A percentile compares a stretch with the other conserved stretches of the same genome.
Evolutionary conservation across 192 early-diverging fungal genomes (phyloP).

Genomic region (Glomus cerebriforme): DNA sequence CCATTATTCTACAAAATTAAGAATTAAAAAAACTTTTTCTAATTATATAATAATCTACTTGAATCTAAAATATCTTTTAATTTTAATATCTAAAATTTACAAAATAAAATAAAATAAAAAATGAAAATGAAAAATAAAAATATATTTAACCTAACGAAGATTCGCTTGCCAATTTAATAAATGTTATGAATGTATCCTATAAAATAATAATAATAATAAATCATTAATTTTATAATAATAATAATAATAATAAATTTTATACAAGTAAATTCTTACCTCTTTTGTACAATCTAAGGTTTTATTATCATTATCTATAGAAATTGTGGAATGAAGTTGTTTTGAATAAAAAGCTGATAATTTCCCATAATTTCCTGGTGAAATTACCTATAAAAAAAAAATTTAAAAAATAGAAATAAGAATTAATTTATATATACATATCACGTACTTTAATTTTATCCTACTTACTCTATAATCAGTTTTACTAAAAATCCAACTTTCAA

Average conservation of each 20-base stretch:
- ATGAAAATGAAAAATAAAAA: too few species aligned
- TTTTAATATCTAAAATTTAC: too few species aligned
- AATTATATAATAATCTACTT: too few species aligned
- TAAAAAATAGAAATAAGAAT: too few species aligned
- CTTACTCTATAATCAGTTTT: slow-evolving; percentile 47
- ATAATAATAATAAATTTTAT: neutral
- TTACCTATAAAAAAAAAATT: neutral
- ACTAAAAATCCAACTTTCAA: slow-evolving; percentile 50
- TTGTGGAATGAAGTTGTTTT: slow-evolving; percentile 21
- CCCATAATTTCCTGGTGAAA: slow-evolving; percentile 36
- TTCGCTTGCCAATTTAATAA: neutral
- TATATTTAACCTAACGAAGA: neutral
- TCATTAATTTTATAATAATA: neutral
- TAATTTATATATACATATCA: neutral
- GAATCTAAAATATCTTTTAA: too few species aligned
- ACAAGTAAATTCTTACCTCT: neutral
- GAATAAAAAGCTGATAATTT: slow-evolving; percentile 48
- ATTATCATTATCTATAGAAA: neutral
- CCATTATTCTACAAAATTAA: too few species aligned
- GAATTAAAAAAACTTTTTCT: too few species aligned
- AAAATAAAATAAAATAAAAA: too few species aligned
- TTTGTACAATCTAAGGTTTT: neutral
- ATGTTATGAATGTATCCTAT: slow-evolving; percentile 11
- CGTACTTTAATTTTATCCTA: neutral
- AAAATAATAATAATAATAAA: neutral